A percentile compares a stretch with the other conserved stretches of the same genome.
Evolutionary conservation across 805 yeast species (phyloP).

Genomic region (Metschnikowia orientalis): DNA sequence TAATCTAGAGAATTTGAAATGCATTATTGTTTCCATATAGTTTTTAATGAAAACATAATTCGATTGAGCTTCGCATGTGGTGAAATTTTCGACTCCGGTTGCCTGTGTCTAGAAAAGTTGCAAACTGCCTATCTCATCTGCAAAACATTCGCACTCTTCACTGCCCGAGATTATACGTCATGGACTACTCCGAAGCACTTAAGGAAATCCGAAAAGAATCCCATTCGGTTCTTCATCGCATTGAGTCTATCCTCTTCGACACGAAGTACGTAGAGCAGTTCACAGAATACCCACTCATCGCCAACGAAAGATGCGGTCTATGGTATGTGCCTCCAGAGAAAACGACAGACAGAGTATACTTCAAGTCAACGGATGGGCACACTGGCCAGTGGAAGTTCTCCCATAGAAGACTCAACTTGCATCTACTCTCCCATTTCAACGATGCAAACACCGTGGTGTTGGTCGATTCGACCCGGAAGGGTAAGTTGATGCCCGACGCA

Average conservation of each 20-base stretch:
- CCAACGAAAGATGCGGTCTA: constrained; percentile 82
- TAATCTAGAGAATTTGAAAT: too few species aligned
- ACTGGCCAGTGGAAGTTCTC: constrained; percentile 77
- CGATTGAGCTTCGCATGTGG: too few species aligned
- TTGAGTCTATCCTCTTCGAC: constrained; percentile 50
- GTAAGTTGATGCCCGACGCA: constrained; percentile 83
- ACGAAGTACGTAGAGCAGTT: constrained; percentile 16
- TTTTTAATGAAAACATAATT: too few species aligned
- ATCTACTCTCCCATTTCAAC: constrained; percentile 50
- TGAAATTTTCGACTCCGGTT: too few species aligned
- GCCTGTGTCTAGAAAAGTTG: too few species aligned
- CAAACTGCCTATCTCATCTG: too few species aligned
- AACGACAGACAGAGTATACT: constrained; percentile 53
- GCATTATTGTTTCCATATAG: too few species aligned
- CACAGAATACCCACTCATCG: constrained; percentile 42
- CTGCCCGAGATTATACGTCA: too few species aligned
- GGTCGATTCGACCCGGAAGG: constrained; percentile 83
- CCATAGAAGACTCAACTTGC: constrained; percentile 67
- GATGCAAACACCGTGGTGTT: constrained; percentile 48
- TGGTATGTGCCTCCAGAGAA: constrained; percentile 66
- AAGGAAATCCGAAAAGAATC: constrained; percentile 50
- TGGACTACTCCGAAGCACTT: constrained; percentile 17
- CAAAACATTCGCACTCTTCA: too few species aligned
- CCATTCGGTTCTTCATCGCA: constrained; percentile 53
- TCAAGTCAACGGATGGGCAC: constrained; percentile 92